Base-by-base conservation (phyloP, 305 asterid genomes). In the Withania somnifera region DNA sequence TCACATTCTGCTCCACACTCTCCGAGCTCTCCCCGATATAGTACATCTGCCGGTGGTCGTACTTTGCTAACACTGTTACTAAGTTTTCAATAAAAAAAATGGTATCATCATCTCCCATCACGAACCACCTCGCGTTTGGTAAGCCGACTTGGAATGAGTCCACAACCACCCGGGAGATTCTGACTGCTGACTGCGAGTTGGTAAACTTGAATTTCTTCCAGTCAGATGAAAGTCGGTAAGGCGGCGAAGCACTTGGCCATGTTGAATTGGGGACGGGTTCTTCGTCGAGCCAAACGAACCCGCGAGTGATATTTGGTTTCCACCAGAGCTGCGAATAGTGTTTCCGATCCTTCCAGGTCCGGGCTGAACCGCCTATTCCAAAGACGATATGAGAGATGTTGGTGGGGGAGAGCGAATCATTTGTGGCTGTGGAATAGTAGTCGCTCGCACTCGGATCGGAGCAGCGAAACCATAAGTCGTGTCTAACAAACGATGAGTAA, bases 61-160 rank as follows among this genome's bases (percentile, higher is more conserved):
- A 92, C 86, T 87, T 90, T 63, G 83, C 87, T 61, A 92, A 85
- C 75, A 91, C 98, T 84, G 95, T 81, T 20, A 84, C 97, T 45
- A 93, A 28, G 56, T 95, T 95, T 5, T 92, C 94, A 7, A 90
- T 81, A 84, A 95, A 95, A 75, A 95, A 95, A 57, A 95, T 93
- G 11, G 98, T 93, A 64, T 95, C 98, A 52, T 95, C 98, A 77
- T 95, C 98, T 24, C 98, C 98, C 98, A 95, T 95, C 40, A 95
- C 97, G 80, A 93, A 90, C 98, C 98, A 95, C 84, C 97, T 85
- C 84, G 87, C 98, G n/a, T 88, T 71, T 40, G 94, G 93, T 68
- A 92, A 53, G 68, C 91, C 95, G 77, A 79, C 88, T 81, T 91
- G 86, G 90, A 88, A 92, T 60, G 93, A 51, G 34, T 95, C 98